phyloP scores from a whole-genome alignment of 2,329 filamentous ascomycete genomes.

The Hypoxylon sp. region DNA sequence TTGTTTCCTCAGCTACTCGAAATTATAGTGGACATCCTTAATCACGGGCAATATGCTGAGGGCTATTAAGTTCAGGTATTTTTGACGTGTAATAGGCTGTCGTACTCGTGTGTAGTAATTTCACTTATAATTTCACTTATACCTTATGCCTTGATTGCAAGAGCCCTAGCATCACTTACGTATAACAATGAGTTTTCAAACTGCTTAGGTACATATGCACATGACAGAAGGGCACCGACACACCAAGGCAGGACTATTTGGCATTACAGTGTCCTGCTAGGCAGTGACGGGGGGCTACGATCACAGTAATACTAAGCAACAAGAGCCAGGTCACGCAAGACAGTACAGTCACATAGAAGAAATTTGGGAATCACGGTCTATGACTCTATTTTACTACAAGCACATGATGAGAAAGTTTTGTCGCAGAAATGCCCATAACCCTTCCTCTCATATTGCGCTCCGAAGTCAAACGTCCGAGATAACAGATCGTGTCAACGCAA shows the following conservation, averaged over 20 bases:
- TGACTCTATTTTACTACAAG: constrained; percentile 63
- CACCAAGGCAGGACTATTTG: neutral
- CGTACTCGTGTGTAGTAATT: neutral
- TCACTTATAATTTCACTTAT: neutral
- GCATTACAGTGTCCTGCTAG: neutral
- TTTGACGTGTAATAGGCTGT: neutral
- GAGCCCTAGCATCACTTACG: neutral
- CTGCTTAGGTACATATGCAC: too few relatives aligned
- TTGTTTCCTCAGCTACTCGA: neutral
- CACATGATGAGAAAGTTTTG: constrained; percentile 61
- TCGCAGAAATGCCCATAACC: constrained; percentile 55
- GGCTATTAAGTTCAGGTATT: neutral
- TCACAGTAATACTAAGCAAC: neutral
- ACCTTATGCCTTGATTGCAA: neutral
- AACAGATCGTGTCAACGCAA: constrained; percentile 58
- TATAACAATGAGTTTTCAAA: too few relatives aligned
- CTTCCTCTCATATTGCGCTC: constrained; percentile 61
- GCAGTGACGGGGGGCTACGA: neutral
- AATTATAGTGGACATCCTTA: neutral
- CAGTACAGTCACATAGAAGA: constrained; percentile 24
- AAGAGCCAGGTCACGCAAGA: neutral
- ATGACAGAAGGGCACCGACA: too few relatives aligned
- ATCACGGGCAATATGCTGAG: neutral
- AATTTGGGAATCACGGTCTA: constrained; percentile 44
- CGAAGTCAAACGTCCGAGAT: constrained; percentile 57